Evolutionary conservation across 208 protist genomes (phyloP), one percentile per base, ranked within the genome.

Genomic region (Trypanosoma lewisi): DNA sequence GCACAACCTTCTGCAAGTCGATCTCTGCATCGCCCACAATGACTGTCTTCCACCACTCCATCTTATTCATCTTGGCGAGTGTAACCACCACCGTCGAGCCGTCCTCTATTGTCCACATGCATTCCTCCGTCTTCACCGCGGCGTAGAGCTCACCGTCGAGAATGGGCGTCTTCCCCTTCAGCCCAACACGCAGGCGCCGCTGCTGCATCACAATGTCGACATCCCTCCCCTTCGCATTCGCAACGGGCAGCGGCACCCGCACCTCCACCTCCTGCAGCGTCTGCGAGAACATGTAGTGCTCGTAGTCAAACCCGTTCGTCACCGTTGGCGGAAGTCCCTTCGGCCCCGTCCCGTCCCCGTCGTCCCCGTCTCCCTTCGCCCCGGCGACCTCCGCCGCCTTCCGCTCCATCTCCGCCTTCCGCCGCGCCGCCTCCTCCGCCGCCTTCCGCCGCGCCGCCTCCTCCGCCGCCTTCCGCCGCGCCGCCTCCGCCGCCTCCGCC

Each of bases 41-140:
- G 66, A 96, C 72, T 16, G 82, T 89, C 63, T 88, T 90, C 95
- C 95, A 98, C 93, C 95, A 98, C 80, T 96, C 88, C 91, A 95
- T 90, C 21, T 79, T 42, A 59, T 97, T 97, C 45, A 76, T 56
- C 77, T 98, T 98, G 47, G 79, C 80, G 17, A 98, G 87, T 45
- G 84, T 89, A 17, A 98, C 27, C 25, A 95, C 85, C 4, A 97
- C 82, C 7, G 80, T 80, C 42, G 64, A 67, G 48, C 93, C 88
- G 49, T 97, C 92, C 60, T 97, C 94, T 52, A 97, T 88, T 33
- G 90, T 95, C 92, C 94, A 97, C 81, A 95, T 91, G 73, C 75
- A 88, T 44, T 97, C 94, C 39, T 94, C 88, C 1, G 77, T 62
- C 44, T 83, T 88, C 39, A 97, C 79, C 39, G 57, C 62, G 19